Evolutionary conservation across 179 eudicot species (phyloP).

Genomic region (Corrigiola litoralis): DNA sequence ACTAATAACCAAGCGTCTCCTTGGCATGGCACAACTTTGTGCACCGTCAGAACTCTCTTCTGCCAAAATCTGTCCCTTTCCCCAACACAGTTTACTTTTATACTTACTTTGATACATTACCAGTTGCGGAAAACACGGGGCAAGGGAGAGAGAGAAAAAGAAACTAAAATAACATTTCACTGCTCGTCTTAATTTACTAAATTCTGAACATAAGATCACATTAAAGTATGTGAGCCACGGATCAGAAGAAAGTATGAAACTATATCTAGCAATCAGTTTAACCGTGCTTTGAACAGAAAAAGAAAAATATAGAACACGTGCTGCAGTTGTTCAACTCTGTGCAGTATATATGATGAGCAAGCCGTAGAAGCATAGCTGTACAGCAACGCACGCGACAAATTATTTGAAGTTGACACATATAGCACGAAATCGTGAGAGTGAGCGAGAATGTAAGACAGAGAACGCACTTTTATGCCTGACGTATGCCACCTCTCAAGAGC

Average conservation of each 20-base stretch:
- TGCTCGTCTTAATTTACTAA: background rate
- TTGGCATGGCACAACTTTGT: no score
- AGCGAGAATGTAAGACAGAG: background rate
- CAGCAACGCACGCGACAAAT: background rate
- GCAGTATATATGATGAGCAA: background rate
- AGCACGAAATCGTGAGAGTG: background rate
- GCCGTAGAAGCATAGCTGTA: background rate
- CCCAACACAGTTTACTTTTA: no score
- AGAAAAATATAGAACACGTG: no score
- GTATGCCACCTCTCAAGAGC: conserved; percentile 91
- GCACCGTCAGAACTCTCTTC: no score
- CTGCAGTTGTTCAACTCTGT: no score
- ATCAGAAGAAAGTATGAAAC: background rate
- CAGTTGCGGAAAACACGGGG: no score
- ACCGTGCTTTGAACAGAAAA: no score
- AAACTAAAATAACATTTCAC: background rate
- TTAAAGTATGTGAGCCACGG: background rate
- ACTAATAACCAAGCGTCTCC: no score
- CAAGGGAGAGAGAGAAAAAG: background rate
- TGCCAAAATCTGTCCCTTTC: no score
- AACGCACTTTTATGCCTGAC: conserved; percentile 69
- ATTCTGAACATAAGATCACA: background rate
- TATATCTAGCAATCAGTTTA: background rate
- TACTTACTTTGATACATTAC: no score
- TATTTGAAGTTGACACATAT: background rate